Evolutionary conservation across 73 alveolate genomes (phyloP).

Genomic region (Durusdinium trenchii): DNA sequence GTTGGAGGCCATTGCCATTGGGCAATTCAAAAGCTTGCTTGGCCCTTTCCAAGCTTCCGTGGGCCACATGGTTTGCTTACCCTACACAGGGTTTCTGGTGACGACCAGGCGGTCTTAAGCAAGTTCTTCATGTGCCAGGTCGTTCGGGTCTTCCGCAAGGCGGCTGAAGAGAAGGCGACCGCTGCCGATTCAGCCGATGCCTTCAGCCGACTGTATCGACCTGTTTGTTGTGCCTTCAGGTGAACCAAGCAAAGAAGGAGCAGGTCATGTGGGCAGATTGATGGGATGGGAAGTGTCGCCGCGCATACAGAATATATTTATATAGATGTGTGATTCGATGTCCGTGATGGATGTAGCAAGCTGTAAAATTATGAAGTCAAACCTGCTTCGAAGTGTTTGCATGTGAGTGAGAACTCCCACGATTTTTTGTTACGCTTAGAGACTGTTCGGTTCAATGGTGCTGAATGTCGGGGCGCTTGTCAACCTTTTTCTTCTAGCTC

Average conservation of each 20-base stretch:
- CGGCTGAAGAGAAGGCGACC: constrained; percentile 90
- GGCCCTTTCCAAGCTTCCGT: neutral
- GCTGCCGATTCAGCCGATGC: neutral
- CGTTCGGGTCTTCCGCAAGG: constrained; percentile 92
- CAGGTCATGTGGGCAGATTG: constrained; percentile 33
- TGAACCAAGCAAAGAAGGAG: constrained; percentile 78
- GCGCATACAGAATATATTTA: too few relatives aligned
- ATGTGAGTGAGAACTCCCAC: too few relatives aligned
- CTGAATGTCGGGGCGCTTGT: neutral
- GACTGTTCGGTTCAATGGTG: neutral
- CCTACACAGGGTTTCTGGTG: neutral
- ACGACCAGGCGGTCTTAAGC: neutral
- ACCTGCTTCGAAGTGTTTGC: too few relatives aligned
- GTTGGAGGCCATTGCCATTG: neutral
- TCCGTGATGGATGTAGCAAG: too few relatives aligned
- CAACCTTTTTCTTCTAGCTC: too few relatives aligned
- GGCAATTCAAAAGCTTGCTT: neutral
- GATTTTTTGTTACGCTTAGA: too few relatives aligned
- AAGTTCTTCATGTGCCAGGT: constrained; percentile 26
- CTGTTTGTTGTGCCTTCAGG: constrained; percentile 5
- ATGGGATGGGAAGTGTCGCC: too few relatives aligned
- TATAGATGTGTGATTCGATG: too few relatives aligned
- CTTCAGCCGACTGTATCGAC: neutral
- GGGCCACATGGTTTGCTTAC: neutral
- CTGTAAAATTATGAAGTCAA: too few relatives aligned